Percentiles rank a stretch among this genome's conserved stretches.
These are phyloP conservation scores for Rhizomucor pusillus DNA, from an alignment of 371 early-diverging fungal genomes.

Conservation along the genomic window DNA sequence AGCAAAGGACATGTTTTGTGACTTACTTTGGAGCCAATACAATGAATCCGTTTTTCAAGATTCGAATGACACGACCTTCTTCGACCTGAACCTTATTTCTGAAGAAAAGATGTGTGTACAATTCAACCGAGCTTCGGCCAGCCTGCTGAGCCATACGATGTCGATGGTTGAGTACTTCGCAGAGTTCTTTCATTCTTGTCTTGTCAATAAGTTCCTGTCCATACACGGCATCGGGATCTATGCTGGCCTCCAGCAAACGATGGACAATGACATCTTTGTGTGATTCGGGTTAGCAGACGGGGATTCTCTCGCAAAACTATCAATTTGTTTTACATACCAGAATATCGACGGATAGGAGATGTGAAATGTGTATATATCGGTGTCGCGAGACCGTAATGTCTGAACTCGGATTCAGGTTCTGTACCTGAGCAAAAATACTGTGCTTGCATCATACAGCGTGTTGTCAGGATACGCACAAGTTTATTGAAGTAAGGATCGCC, in stretches of 20 bases:
- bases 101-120: constrained; percentile 94
- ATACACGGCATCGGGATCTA: constrained; percentile 57
- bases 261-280: constrained; percentile 91
- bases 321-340: constrained; percentile 50
- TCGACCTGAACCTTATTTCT: constrained; percentile 80
- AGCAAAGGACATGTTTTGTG: constrained; percentile 9
- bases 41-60: constrained; percentile 90
- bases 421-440: constrained; percentile 87
- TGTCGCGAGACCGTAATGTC: constrained; percentile 86
- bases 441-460: constrained; percentile 94
- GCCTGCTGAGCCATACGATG: constrained; percentile 97
- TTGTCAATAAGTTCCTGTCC: constrained; percentile 81
- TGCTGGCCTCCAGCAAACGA: constrained; percentile 81
- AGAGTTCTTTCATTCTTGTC: constrained; percentile 72
- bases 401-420: constrained; percentile 71
- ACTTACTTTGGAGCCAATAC: constrained; percentile 83
- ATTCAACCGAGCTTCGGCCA: constrained; percentile 87
- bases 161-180: constrained; percentile 90
- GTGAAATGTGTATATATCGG: constrained; percentile 94
- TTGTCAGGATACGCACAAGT: constrained; percentile 87
- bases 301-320: no score
- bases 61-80: constrained; percentile 87
- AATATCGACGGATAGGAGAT: constrained; percentile 95
- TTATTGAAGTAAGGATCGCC: constrained; percentile 87
- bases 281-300: no score